A percentile compares a stretch with the other conserved stretches of the same genome.
These are phyloP conservation scores for Pythium brachiatum DNA, from an alignment of 352 stramenopile genomes.

Conservation along the genomic window DNA sequence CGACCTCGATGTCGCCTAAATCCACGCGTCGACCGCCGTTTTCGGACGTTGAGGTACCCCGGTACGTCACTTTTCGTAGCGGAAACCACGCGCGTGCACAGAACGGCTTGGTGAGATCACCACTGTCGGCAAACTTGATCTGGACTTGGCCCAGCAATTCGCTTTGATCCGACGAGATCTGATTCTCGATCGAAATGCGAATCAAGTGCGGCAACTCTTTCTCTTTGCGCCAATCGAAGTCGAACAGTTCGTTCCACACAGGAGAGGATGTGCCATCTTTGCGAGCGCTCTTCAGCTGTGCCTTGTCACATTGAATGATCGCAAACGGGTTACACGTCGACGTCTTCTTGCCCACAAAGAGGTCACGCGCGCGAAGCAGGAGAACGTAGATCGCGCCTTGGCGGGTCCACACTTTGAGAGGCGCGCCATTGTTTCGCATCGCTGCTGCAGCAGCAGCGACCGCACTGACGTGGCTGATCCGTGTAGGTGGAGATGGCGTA, in stretches of 20 bases:
- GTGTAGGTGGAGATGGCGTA: not conserved
- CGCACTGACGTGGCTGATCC: not conserved
- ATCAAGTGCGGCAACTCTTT: conserved; percentile 24
- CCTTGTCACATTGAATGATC: conserved; percentile 50
- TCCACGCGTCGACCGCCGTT: conserved; percentile 10
- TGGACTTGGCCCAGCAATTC: conserved; percentile 59
- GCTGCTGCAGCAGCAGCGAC: not conserved
- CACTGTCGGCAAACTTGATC: conserved; percentile 32
- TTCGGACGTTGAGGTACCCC: conserved; percentile 10
- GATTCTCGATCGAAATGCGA: conserved; percentile 58
- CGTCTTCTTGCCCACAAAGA: conserved; percentile 61
- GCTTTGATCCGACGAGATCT: conserved; percentile 64
- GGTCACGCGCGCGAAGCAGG: conserved; percentile 45
- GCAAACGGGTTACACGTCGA: conserved; percentile 69
- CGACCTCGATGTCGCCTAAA: conserved; percentile 56
- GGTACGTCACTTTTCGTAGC: conserved; percentile 27
- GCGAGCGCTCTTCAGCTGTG: conserved; percentile 57
- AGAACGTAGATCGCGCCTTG: conserved; percentile 43
- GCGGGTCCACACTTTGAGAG: conserved; percentile 56
- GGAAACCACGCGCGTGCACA: conserved; percentile 51
- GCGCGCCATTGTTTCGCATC: not conserved
- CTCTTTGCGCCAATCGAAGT: conserved; percentile 55
- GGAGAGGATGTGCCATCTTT: conserved; percentile 64
- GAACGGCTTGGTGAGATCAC: conserved; percentile 33
- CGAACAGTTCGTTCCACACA: conserved; percentile 77